Evolutionary conservation across 2,329 filamentous ascomycete genomes (phyloP).

Genomic region (Xylariaceae sp.): DNA sequence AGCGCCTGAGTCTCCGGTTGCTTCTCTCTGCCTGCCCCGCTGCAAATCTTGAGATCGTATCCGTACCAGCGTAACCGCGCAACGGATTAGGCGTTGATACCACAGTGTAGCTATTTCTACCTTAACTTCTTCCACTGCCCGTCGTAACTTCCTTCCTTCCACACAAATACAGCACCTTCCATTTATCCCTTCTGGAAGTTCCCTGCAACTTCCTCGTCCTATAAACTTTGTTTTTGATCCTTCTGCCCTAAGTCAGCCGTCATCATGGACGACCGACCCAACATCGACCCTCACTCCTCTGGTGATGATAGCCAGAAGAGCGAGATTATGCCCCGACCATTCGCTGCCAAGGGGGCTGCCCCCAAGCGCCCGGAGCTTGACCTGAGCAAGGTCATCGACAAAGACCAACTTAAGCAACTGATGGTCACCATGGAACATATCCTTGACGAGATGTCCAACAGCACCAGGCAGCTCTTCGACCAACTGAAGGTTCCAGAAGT

Average conservation of each 20-base stretch:
- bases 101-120: too few species aligned
- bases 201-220: too few species aligned
- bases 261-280: constrained; percentile 2
- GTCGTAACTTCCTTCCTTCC: too few species aligned
- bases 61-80: too few species aligned
- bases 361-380: constrained; percentile 43
- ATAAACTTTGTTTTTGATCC: too few species aligned
- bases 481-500: constrained; percentile 32
- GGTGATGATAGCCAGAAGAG: constrained; percentile 20
- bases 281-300: constrained; percentile 12
- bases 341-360: constrained; percentile 7
- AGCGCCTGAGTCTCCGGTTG: too few species aligned
- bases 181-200: too few species aligned
- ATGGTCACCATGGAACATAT: constrained; percentile 46
- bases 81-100: too few species aligned
- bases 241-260: neutral
- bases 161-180: too few species aligned
- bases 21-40: too few species aligned
- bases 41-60: too few species aligned
- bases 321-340: constrained; percentile 13
- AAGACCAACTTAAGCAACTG: constrained; percentile 48
- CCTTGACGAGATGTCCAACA: constrained; percentile 50
- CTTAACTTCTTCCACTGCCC: too few species aligned
- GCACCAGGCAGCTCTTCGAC: constrained; percentile 50
- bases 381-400: constrained; percentile 44